Conservation (phyloP, 2,329 filamentous ascomycete species). For the Pestalotiopsis sp. region DNA sequence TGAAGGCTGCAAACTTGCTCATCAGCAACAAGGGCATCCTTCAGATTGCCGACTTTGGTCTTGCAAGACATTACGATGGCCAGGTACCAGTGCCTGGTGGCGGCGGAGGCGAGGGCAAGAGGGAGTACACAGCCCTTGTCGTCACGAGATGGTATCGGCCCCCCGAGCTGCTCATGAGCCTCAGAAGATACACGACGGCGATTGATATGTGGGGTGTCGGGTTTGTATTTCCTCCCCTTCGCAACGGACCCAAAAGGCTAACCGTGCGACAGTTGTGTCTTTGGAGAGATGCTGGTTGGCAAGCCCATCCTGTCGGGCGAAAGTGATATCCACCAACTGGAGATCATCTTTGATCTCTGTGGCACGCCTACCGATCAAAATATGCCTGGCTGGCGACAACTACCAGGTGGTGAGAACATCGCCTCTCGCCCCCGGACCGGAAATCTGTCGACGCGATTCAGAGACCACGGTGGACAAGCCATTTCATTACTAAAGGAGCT, state of each 20-base stretch:
- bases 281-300: constrained; percentile 94
- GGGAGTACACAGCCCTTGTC: constrained; percentile 95
- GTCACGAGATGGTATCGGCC: constrained; percentile 97
- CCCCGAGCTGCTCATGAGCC: constrained; percentile 85
- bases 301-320: constrained; percentile 92
- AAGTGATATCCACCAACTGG: constrained; percentile 85
- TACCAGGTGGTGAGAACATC: constrained; percentile 81
- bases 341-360: constrained; percentile 91
- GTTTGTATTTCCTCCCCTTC: constrained; percentile 50
- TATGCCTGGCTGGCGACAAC: constrained; percentile 87
- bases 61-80: constrained; percentile 92
- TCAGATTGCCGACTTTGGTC: constrained; percentile 96
- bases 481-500: constrained; percentile 82
- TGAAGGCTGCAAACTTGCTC: constrained; percentile 97
- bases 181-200: constrained; percentile 92
- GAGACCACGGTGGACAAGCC: constrained; percentile 71
- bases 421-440: constrained; percentile 63
- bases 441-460: constrained; percentile 74
- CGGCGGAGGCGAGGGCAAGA: constrained; percentile 80
- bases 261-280: constrained; percentile 73
- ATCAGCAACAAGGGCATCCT: constrained; percentile 94
- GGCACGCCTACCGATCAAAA: constrained; percentile 86
- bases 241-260: constrained; percentile 22
- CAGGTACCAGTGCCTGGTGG: constrained; percentile 73
- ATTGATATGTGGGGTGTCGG: constrained; percentile 99